These are phyloP conservation scores for Blastocystis hominis DNA, from an alignment of 352 stramenopile species.

Conservation along the genomic window DNA sequence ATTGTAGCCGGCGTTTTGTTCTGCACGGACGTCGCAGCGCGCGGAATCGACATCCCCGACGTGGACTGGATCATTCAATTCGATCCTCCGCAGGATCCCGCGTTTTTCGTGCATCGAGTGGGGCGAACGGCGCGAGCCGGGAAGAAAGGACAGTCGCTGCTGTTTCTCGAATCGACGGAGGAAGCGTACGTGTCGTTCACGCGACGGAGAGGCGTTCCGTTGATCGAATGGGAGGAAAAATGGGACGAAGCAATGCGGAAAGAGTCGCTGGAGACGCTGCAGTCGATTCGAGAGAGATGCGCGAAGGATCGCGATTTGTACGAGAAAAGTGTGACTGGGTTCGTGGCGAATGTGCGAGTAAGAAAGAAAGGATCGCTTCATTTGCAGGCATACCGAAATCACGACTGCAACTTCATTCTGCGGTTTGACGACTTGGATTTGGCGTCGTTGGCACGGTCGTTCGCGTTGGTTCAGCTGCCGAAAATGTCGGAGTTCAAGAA, in stretches of 20 bases:
- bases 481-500: conserved; percentile 77
- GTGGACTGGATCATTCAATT: conserved; percentile 99
- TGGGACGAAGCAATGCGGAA: conserved; percentile 58
- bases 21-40: conserved; percentile 94
- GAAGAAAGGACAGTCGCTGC: conserved; percentile 60
- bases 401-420: conserved; percentile 95
- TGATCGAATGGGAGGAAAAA: conserved; percentile 52
- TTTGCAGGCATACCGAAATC: conserved; percentile 89
- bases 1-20: conserved; percentile 74
- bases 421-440: conserved; percentile 92
- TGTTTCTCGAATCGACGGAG: conserved; percentile 49
- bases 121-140: conserved; percentile 89
- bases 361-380: not conserved
- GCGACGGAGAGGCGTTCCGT: not conserved
- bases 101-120: conserved; percentile 95
- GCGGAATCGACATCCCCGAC: conserved; percentile 92
- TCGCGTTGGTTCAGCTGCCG: conserved; percentile 72
- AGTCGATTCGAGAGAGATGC: conserved; percentile 76
- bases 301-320: conserved; percentile 86
- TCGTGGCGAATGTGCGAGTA: conserved; percentile 63
- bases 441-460: conserved; percentile 73
- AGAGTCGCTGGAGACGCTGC: conserved; percentile 68
- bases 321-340: conserved; percentile 94
- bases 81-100: conserved; percentile 88
- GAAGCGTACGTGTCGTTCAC: conserved; percentile 56